Base-by-base conservation (phyloP, 371 early-diverging fungal species). In the Syncephalastrum racemosum region DNA sequence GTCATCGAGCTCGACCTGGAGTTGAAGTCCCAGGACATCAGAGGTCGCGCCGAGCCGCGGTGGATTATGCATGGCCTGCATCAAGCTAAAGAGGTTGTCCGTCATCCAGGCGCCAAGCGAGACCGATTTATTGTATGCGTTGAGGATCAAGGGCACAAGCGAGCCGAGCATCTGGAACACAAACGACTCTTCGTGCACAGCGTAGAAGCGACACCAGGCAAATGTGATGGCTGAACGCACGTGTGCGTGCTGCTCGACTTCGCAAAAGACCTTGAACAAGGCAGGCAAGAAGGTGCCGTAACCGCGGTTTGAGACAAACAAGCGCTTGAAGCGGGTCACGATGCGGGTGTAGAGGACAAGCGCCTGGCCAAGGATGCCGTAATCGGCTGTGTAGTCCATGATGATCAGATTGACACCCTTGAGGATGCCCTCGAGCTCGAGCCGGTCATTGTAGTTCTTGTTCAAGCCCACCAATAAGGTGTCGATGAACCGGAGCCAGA, bases 121-220 rank as follows among this genome's bases (percentile, higher is more conserved):
- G 0, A 58, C 49, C 0, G 80, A 80, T 31, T 68, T 65, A 14
- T 49, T 45, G 51, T 68, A 71, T 0, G 69, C 77, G 8, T 66
- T 73, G 3, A 87, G 73, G 39, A 84, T 82, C 15, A 77, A 23
- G 2, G 88, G 88, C 1, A 82, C 80, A 12, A 87, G 59, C 6
- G 77, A 63, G 4, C 88, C 88, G 19, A 87, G 54, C 72, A 90
- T 80, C 59, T 87, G 88, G 46, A 87, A 83, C 1, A 87, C 71
- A 66, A 87, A 87, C 0, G 88, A 66, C 50, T 87, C 88, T 63
- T 83, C 81, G 45, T 87, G 88, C 1, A 86, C 68, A 18, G 80
- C 72, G 53, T 81, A 86, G 19, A 87, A 86, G n/a, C 82, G 69
- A 50, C 77, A 77, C 72, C 82, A 83, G 0, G 79, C 73, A 55